A percentile compares a stretch with the other conserved stretches of the same genome.
Conservation (phyloP, 306 rosid genomes). For the Quercus gilva region DNA sequence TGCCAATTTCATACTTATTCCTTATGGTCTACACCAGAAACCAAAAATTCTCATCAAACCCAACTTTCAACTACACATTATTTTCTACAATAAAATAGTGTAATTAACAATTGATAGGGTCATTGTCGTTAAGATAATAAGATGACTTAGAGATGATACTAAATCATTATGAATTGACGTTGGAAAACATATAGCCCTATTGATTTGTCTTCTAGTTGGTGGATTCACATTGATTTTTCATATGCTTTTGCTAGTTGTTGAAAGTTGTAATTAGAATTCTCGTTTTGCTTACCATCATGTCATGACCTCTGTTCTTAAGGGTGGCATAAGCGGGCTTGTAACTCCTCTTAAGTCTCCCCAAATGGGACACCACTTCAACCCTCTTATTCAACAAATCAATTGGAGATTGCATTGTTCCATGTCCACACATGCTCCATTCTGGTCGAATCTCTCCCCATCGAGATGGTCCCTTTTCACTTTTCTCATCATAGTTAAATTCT, state of each 20-base stretch:
- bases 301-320: slow-evolving; percentile 69
- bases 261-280: too few species aligned
- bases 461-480: slow-evolving; percentile 48
- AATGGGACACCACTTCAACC: slow-evolving; percentile 40
- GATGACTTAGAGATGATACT: too few species aligned
- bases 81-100: too few species aligned
- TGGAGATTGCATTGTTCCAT: slow-evolving; percentile 76
- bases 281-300: slow-evolving; percentile 48
- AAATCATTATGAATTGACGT: neutral
- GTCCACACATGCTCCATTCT: slow-evolving; percentile 55
- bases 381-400: slow-evolving; percentile 44
- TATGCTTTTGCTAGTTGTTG: too few species aligned
- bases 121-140: too few species aligned
- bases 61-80: neutral
- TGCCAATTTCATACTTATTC: neutral
- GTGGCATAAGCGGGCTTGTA: slow-evolving; percentile 60
- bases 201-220: neutral
- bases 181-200: neutral
- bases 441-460: slow-evolving; percentile 59
- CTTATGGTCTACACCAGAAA: neutral
- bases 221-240: too few species aligned
- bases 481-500: slow-evolving; percentile 46
- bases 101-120: too few species aligned
- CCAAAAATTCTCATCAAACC: neutral
- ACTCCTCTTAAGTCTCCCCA: slow-evolving; percentile 27